These are phyloP conservation scores for Barnettozyma salicaria DNA, from an alignment of 805 yeast species.

Conservation along the genomic window DNA sequence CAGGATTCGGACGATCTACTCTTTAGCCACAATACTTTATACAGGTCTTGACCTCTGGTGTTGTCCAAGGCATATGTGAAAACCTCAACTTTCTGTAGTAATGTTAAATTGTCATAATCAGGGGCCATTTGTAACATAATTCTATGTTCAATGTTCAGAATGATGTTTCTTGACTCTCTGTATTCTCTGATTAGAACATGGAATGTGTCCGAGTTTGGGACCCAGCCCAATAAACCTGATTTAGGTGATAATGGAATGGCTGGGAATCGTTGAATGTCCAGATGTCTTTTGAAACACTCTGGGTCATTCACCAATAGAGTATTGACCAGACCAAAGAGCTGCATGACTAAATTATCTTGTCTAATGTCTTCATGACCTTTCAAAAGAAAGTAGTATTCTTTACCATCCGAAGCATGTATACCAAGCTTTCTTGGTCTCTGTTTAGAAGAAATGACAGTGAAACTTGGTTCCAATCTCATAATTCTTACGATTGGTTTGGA, in stretches of 20 bases:
- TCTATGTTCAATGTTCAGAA: slow-evolving; percentile 88
- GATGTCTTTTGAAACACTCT: slow-evolving; percentile 92
- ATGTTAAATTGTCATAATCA: slow-evolving; percentile 79
- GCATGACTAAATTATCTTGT: slow-evolving; percentile 97
- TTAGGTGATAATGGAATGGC: slow-evolving; percentile 96
- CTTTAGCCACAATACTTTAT: slow-evolving; percentile 93
- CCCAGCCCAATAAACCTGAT: slow-evolving; percentile 97
- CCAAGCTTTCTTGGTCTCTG: slow-evolving; percentile 89
- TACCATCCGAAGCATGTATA: slow-evolving; percentile 86
- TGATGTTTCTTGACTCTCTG: slow-evolving; percentile 83
- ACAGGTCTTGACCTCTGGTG: slow-evolving; percentile 93
- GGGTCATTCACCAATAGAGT: slow-evolving; percentile 84
- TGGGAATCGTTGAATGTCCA: slow-evolving; percentile 86
- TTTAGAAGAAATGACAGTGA: slow-evolving; percentile 86
- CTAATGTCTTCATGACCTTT: slow-evolving; percentile 98
- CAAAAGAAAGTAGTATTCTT: slow-evolving; percentile 71
- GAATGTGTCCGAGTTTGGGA: slow-evolving; percentile 94
- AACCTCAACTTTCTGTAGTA: slow-evolving; percentile 91
- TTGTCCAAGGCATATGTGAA: slow-evolving; percentile 93
- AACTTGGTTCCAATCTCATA: slow-evolving; percentile 68
- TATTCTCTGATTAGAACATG: slow-evolving; percentile 89
- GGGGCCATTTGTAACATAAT: slow-evolving; percentile 98
- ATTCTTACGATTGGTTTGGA: slow-evolving; percentile 75
- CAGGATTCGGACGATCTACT: slow-evolving; percentile 95
- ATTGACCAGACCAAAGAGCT: slow-evolving; percentile 90